phyloP scores from a whole-genome alignment of 257 asterid genomes.

The Ligustrum vulgare region DNA sequence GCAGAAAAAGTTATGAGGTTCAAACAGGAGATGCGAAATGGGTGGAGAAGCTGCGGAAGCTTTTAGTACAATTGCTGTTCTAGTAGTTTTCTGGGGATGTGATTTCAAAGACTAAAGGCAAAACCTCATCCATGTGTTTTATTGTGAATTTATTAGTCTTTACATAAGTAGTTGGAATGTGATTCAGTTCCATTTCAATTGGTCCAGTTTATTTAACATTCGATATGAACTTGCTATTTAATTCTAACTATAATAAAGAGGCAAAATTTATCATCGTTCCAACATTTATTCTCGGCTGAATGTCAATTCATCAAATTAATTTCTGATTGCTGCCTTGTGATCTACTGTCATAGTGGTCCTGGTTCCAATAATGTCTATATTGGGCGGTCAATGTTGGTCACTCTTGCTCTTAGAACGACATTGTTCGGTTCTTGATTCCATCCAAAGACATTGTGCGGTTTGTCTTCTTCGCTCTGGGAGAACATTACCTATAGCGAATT shows the following conservation, averaged over 20 bases:
- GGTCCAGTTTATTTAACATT: neutral
- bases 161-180: conserved; percentile 1
- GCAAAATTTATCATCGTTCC: neutral
- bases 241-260: neutral
- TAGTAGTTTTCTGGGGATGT: neutral
- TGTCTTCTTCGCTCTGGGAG: no score
- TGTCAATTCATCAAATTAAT: neutral
- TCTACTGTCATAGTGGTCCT: conserved; percentile 23
- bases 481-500: no score
- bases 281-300: conserved; percentile 17
- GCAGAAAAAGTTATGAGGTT: neutral
- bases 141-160: conserved; percentile 13
- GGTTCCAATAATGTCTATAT: conserved; percentile 1
- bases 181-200: neutral
- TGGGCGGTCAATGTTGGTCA: no score
- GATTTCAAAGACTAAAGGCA: conserved; percentile 2
- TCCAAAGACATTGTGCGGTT: no score
- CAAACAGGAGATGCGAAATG: neutral
- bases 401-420: no score
- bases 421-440: no score
- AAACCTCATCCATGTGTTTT: neutral
- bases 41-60: neutral
- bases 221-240: conserved; percentile 4
- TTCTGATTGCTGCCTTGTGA: neutral
- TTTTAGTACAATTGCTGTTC: neutral